Conservation (phyloP, 305 asterid species). For the Fraxinus sp. region DNA sequence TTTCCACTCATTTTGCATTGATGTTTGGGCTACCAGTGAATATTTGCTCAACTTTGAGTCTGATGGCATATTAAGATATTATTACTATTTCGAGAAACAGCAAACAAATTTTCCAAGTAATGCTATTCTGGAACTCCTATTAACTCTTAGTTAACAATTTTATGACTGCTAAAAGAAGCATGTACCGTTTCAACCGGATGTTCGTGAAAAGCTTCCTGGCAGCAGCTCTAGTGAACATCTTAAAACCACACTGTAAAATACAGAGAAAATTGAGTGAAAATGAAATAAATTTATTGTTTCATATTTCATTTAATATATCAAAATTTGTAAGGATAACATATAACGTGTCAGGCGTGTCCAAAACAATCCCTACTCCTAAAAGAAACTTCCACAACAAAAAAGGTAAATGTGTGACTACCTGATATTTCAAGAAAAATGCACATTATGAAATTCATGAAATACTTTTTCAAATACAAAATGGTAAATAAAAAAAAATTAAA, state of each 20-base stretch:
- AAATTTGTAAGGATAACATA: background rate
- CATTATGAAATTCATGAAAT: no score
- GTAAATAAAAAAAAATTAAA: no score
- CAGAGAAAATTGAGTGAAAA: conserved; percentile 19
- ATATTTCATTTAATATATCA: background rate
- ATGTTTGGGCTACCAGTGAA: background rate
- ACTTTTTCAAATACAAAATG: no score
- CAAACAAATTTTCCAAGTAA: conserved; percentile 3
- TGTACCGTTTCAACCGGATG: conserved; percentile 81
- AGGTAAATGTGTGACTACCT: background rate
- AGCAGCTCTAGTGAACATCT: conserved; percentile 97
- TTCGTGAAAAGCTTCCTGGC: conserved; percentile 85
- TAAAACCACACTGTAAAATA: conserved; percentile 84
- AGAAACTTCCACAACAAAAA: background rate
- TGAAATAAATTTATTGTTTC: background rate
- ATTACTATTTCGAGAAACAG: background rate
- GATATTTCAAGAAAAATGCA: no score
- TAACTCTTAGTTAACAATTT: background rate
- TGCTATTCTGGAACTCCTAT: conserved; percentile 11
- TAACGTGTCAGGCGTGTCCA: background rate
- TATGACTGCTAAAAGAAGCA: background rate
- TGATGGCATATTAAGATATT: background rate
- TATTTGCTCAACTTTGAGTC: background rate
- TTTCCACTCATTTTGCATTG: background rate
- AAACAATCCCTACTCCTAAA: background rate